Conservation (phyloP, 306 rosid genomes). For the Quercus bicolor region DNA sequence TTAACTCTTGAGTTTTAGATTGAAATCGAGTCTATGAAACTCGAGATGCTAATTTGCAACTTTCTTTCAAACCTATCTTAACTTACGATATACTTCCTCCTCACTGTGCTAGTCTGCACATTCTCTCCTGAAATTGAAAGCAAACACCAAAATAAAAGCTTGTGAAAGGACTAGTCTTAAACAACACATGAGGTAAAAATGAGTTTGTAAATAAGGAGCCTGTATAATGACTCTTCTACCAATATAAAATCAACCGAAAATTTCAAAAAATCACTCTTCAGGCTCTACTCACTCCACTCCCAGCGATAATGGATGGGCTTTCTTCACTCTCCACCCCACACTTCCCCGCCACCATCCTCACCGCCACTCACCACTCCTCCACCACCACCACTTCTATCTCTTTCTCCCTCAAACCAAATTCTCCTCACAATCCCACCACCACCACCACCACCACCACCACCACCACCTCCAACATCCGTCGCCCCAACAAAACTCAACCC, state of each 20-base stretch:
- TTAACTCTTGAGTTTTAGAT: too few species aligned
- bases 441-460: slow-evolving; percentile 20
- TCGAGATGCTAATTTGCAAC: too few species aligned
- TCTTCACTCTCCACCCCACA: slow-evolving; percentile 44
- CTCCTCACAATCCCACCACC: slow-evolving; percentile 8
- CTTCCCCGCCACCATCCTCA: slow-evolving; percentile 23
- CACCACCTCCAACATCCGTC: slow-evolving; percentile 46
- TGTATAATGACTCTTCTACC: too few species aligned
- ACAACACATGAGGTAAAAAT: too few species aligned
- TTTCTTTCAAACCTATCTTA: too few species aligned
- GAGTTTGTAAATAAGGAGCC: too few species aligned
- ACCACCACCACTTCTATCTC: slow-evolving; percentile 8
- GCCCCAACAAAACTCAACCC: slow-evolving; percentile 51
- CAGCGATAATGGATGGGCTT: slow-evolving; percentile 55
- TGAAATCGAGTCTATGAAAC: too few species aligned
- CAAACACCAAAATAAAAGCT: too few species aligned
- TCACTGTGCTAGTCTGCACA: too few species aligned
- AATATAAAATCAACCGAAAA: background rate
- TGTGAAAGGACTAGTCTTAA: too few species aligned
- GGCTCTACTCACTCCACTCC: background rate
- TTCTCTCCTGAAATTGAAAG: too few species aligned
- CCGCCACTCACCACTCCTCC: slow-evolving; percentile 23
- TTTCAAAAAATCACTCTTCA: background rate
- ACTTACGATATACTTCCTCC: too few species aligned
- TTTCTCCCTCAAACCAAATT: slow-evolving; percentile 35